phyloP scores from a whole-genome alignment of 139 green algal genomes.

The Coelastrella sp. region DNA sequence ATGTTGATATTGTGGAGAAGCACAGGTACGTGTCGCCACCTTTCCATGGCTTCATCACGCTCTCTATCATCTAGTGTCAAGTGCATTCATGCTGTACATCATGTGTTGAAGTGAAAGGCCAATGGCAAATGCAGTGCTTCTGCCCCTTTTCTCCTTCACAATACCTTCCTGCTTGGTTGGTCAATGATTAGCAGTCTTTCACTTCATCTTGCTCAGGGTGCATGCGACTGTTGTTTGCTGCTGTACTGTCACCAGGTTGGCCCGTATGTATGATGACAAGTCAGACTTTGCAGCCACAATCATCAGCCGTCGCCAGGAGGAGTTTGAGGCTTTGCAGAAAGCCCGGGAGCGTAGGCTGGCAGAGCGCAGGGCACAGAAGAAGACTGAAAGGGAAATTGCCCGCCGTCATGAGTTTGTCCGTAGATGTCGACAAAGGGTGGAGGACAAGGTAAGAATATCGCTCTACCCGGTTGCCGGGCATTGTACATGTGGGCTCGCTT shows the following conservation, averaged over 20 bases:
- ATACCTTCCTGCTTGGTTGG: no score
- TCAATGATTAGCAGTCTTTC: no score
- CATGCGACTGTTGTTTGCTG: not conserved
- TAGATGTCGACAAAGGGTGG: slow-evolving; percentile 73
- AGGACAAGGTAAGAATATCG: slow-evolving; percentile 54
- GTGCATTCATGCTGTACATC: no score
- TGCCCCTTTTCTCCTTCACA: no score
- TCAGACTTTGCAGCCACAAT: slow-evolving; percentile 67
- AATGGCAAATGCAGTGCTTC: no score
- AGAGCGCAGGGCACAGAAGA: slow-evolving; percentile 60
- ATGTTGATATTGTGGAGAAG: slow-evolving; percentile 91
- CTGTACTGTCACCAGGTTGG: slow-evolving; percentile 33
- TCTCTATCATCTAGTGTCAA: no score
- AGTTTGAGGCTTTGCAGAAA: slow-evolving; percentile 85
- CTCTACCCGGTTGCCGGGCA: no score
- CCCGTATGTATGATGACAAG: slow-evolving; percentile 64
- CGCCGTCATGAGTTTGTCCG: slow-evolving; percentile 85
- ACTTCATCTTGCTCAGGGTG: not conserved
- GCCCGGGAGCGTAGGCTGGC: slow-evolving; percentile 62
- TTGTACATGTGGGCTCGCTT: no score
- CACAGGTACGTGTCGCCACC: slow-evolving; percentile 48
- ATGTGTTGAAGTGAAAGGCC: no score
- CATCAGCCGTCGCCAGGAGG: slow-evolving; percentile 82
- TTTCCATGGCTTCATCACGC: no score
- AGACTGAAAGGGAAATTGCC: slow-evolving; percentile 74